phyloP scores from a whole-genome alignment of 352 stramenopile genomes.

The Pythium chondricola region DNA sequence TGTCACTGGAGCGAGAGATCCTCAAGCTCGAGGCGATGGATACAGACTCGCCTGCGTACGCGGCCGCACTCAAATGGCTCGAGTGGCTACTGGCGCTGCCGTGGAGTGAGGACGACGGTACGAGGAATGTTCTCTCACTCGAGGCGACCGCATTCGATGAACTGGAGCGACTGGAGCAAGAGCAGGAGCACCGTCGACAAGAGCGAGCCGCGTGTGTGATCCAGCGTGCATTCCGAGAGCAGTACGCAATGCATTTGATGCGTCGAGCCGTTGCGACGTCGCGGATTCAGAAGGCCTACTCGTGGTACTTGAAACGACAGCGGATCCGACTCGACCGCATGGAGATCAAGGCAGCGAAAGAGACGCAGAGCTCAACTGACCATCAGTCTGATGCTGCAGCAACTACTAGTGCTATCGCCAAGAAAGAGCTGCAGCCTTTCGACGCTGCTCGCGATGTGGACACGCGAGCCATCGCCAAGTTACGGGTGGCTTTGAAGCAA shows the following conservation, averaged over 20 bases:
- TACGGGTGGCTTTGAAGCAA: background rate
- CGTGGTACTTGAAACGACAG: conserved; percentile 3
- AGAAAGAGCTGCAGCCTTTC: too few relatives aligned
- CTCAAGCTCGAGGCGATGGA: conserved; percentile 30
- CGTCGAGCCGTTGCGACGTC: conserved; percentile 18
- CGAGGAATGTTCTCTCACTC: conserved; percentile 20
- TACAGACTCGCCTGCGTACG: conserved; percentile 25
- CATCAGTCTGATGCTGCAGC: too few relatives aligned
- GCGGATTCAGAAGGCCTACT: conserved; percentile 29
- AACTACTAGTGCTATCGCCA: too few relatives aligned
- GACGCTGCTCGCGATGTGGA: too few relatives aligned
- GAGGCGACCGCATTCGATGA: conserved; percentile 30
- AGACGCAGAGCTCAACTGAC: too few relatives aligned
- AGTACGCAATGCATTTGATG: conserved; percentile 25
- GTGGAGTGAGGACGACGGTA: conserved; percentile 29
- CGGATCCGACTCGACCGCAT: background rate
- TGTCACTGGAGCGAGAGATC: conserved; percentile 41
- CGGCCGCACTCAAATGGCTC: conserved; percentile 36
- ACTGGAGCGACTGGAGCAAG: conserved; percentile 30
- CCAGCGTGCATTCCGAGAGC: conserved; percentile 35
- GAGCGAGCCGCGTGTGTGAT: conserved; percentile 28
- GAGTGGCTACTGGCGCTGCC: conserved; percentile 54
- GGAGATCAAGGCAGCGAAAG: too few relatives aligned
- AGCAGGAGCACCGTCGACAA: background rate
- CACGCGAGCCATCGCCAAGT: background rate